phyloP scores from a whole-genome alignment of 345 rosid genomes.

The Citrus mangshanensis region DNA sequence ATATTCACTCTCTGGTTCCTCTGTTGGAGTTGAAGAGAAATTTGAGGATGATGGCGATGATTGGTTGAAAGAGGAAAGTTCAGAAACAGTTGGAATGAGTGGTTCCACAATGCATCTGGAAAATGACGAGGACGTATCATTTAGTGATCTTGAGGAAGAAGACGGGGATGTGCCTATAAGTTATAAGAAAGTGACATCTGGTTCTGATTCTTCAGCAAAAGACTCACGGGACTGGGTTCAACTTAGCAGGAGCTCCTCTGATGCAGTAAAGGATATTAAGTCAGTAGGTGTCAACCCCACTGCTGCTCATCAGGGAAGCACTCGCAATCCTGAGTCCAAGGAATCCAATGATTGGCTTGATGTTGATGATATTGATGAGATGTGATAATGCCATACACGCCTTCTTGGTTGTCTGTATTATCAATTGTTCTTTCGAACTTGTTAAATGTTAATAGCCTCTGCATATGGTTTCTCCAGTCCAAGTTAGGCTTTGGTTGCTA shows the following conservation, averaged over 20 bases:
- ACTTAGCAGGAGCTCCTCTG: conserved; percentile 47
- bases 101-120: conserved; percentile 45
- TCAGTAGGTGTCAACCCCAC: conserved; percentile 26
- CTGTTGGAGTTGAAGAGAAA: conserved; percentile 38
- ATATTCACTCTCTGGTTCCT: conserved; percentile 27
- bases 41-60: conserved; percentile 83
- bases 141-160: conserved; percentile 96
- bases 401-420: conserved; percentile 12
- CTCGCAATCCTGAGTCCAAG: conserved; percentile 40
- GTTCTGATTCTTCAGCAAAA: conserved; percentile 54
- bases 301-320: conserved; percentile 39
- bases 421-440: conserved; percentile 10
- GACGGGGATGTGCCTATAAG: conserved; percentile 51
- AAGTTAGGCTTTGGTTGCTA: conserved; percentile 22
- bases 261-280: conserved; percentile 42
- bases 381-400: conserved; percentile 16
- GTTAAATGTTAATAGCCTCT: conserved; percentile 29
- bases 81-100: conserved; percentile 37
- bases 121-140: conserved; percentile 92
- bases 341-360: conserved; percentile 73
- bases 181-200: conserved; percentile 45
- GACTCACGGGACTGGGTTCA: conserved; percentile 64
- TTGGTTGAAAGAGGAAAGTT: conserved; percentile 81
- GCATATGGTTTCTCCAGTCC: conserved; percentile 23
- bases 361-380: conserved; percentile 60